phyloP scores from a whole-genome alignment of 2,329 filamentous ascomycete species.

The Colletotrichum lupini region DNA sequence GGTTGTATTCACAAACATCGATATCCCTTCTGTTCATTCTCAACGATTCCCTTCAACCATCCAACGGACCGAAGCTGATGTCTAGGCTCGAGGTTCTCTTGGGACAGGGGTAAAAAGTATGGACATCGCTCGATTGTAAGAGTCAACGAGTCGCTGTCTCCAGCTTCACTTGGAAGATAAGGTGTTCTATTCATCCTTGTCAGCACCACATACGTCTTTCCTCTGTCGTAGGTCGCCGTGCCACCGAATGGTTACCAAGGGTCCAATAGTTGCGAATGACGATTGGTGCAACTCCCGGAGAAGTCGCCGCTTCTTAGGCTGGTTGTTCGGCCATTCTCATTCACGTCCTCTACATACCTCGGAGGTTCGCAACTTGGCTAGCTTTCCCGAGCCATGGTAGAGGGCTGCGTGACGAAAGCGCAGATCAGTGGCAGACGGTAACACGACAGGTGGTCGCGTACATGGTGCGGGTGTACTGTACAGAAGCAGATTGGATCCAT shows the following conservation, averaged over 20 bases:
- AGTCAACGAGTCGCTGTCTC: neutral
- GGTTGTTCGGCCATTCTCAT: neutral
- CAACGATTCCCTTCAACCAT: neutral
- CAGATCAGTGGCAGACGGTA: slow-evolving; percentile 18
- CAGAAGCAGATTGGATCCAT: neutral
- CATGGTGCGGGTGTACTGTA: neutral
- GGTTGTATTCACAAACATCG: neutral
- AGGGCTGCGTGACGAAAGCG: slow-evolving; percentile 3
- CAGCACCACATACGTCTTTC: neutral
- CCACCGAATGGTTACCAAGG: neutral
- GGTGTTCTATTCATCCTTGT: neutral
- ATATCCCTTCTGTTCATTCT: neutral
- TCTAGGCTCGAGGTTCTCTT: neutral
- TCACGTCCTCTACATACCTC: neutral
- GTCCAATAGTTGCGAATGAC: neutral
- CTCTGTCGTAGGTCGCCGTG: neutral
- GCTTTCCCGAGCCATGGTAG: neutral
- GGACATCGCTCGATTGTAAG: neutral
- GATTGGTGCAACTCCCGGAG: neutral
- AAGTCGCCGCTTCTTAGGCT: neutral
- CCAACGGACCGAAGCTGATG: neutral
- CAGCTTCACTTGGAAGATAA: neutral
- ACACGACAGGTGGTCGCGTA: slow-evolving; percentile 1
- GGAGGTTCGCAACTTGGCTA: neutral
- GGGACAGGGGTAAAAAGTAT: neutral